Evolutionary conservation across 1,284 basidiomycete genomes (phyloP).

Genomic region (Fomitiporia mediterranea): DNA sequence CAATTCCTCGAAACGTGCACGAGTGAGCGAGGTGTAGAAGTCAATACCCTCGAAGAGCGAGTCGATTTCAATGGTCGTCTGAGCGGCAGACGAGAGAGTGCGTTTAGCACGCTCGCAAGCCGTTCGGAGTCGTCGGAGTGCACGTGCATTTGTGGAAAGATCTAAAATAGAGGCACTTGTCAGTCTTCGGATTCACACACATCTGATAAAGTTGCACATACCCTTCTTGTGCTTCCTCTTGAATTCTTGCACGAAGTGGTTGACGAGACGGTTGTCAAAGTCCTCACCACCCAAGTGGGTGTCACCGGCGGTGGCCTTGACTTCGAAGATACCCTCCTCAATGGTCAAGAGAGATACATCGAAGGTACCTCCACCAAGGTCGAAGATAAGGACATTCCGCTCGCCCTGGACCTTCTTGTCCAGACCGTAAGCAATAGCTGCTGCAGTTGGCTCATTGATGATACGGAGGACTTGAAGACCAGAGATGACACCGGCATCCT

Average conservation of each 20-base stretch:
- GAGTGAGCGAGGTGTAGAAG: slow-evolving; percentile 97
- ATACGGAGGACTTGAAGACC: slow-evolving; percentile 94
- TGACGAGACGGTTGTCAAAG: slow-evolving; percentile 97
- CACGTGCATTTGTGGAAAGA: slow-evolving; percentile 89
- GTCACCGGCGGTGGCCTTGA: slow-evolving; percentile 98
- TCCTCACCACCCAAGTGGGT: slow-evolving; percentile 99
- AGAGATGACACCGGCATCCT: slow-evolving; percentile 88
- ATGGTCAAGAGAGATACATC: slow-evolving; percentile 98
- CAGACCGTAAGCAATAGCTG: slow-evolving; percentile 93
- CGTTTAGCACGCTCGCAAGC: slow-evolving; percentile 99
- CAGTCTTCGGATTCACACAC: slow-evolving; percentile 18
- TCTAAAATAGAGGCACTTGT: slow-evolving; percentile 47
- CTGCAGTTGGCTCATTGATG: slow-evolving; percentile 95
- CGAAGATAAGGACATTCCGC: slow-evolving; percentile 95
- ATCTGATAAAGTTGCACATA: slow-evolving; percentile 38
- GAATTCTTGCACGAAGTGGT: slow-evolving; percentile 98
- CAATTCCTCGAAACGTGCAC: slow-evolving; percentile 98
- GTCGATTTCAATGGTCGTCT: slow-evolving; percentile 98
- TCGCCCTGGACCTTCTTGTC: slow-evolving; percentile 85
- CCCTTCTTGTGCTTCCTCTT: slow-evolving; percentile 99
- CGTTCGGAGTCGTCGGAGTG: slow-evolving; percentile 94
- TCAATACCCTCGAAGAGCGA: slow-evolving; percentile 97
- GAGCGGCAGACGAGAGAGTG: slow-evolving; percentile 94
- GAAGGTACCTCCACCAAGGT: slow-evolving; percentile 98
- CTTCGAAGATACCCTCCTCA: slow-evolving; percentile 98